A percentile compares a stretch with the other conserved stretches of the same genome.
Conservation (phyloP, 179 eudicot species). For the Amaranthus tricolor region DNA sequence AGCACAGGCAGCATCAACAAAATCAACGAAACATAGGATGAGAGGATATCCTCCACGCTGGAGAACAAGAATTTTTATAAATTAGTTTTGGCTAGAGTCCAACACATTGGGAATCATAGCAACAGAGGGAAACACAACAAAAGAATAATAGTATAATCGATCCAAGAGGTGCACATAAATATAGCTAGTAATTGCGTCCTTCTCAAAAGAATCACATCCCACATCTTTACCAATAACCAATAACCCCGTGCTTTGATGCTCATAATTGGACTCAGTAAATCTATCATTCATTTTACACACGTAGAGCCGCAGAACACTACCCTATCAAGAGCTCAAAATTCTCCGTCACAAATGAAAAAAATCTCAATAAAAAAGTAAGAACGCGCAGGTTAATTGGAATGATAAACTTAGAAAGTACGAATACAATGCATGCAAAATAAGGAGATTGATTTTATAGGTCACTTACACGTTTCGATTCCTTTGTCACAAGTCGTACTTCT, state of each 20-base stretch:
- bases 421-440: neutral
- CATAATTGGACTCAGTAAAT: neutral
- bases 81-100: neutral
- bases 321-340: neutral
- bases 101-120: neutral
- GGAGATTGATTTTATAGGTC: neutral
- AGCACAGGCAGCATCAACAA: conserved; percentile 61
- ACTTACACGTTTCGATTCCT: conserved; percentile 81
- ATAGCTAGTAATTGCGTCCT: neutral
- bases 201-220: neutral
- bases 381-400: neutral
- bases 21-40: conserved; percentile 75
- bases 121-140: neutral
- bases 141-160: neutral
- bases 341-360: neutral
- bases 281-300: neutral
- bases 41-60: conserved; percentile 77
- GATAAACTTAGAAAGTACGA: neutral
- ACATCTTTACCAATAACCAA: neutral
- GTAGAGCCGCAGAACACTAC: neutral
- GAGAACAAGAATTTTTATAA: conserved; percentile 22
- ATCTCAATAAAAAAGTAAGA: too few species aligned
- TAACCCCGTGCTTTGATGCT: neutral
- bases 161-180: neutral
- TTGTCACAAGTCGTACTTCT: conserved; percentile 78